Base-by-base conservation (phyloP, 257 asterid genomes). In the Galeopsis tetrahit region DNA sequence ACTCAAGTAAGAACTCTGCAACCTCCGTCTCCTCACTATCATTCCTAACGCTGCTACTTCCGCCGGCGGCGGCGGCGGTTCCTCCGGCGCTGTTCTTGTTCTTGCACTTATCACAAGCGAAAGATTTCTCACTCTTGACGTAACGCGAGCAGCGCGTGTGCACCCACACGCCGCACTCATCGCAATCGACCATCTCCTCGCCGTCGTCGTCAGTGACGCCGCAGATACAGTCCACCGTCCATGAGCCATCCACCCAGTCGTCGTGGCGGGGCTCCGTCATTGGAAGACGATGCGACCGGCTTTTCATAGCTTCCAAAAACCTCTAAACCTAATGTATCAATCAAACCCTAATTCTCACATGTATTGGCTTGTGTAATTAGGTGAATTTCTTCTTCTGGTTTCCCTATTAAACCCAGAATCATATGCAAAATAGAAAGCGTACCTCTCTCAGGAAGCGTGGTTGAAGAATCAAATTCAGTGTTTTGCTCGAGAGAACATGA, bases 81-180 rank as follows among this genome's bases (percentile, higher is more conserved):
- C 81, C 71, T 5, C 74, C 60, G 9, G 56, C 77, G 66, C 72
- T 75, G 75, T 63, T 81, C 80, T 79, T 93, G 80, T 43, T 88
- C 88, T 89, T 94, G 83, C 99, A 94, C 87, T 89, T 94, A 51
- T 94, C 89, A 57, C 99, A 94, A 55, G 93, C 86, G 71, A 89
- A 94, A 3, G 88, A 84, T 65, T 91, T 91, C 73, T 94, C 96
- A 35, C 96, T 83, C 86, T 91, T 94, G 72, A 88, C 95, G 63
- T 84, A 94, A 4, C 97, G 87, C 36, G 92, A 86, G 56, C 99
- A 94, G 59, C 97, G 91, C 14, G 99, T 94, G 89, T 94, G 99
- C 76, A 94, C 99, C 99, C 99, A 94, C 51, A 94, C 99, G 10
- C 98, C 96, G 75, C 99, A 94, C 78, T 89, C 99, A 31, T 94